Evolutionary conservation across 2,329 filamentous ascomycete species (phyloP).

Genomic region (Nemania sp.): DNA sequence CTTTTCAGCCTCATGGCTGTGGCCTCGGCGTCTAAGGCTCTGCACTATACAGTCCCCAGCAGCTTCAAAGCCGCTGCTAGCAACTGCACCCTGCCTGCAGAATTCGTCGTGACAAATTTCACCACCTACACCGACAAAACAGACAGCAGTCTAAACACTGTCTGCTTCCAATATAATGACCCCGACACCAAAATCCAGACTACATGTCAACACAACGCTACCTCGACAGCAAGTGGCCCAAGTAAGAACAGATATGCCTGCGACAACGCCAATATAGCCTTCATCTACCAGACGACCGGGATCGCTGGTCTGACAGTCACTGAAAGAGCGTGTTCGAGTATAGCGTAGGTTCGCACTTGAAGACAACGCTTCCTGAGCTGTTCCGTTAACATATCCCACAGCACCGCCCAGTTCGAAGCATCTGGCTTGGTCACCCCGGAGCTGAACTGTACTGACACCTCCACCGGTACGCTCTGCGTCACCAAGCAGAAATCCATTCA

Average conservation of each 20-base stretch:
- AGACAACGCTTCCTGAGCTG: not conserved
- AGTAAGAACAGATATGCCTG: constrained; percentile 47
- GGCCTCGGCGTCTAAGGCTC: constrained; percentile 41
- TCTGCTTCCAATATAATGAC: constrained; percentile 47
- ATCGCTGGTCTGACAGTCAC: constrained; percentile 46
- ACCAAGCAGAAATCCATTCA: constrained; percentile 38
- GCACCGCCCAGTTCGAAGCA: constrained; percentile 44
- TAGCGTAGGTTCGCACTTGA: constrained; percentile 40
- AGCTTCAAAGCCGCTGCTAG: constrained; percentile 39
- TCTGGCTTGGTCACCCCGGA: constrained; percentile 42
- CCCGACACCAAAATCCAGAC: constrained; percentile 47
- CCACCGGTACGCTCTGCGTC: constrained; percentile 42
- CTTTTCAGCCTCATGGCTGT: constrained; percentile 44
- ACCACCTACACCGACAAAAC: constrained; percentile 40
- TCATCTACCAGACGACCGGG: constrained; percentile 50
- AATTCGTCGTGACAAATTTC: constrained; percentile 47
- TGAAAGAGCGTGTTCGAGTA: constrained; percentile 46
- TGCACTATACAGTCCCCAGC: constrained; percentile 45
- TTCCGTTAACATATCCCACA: constrained; percentile 34
- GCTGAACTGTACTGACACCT: constrained; percentile 43
- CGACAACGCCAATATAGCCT: constrained; percentile 44
- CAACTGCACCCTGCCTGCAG: constrained; percentile 45
- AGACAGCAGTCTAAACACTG: constrained; percentile 40
- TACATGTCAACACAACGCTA: constrained; percentile 45
- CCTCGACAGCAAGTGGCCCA: constrained; percentile 42